Percentiles rank a stretch among this genome's conserved stretches.
Conservation (phyloP, 352 stramenopile genomes). For the Thalassiosira allenii region DNA sequence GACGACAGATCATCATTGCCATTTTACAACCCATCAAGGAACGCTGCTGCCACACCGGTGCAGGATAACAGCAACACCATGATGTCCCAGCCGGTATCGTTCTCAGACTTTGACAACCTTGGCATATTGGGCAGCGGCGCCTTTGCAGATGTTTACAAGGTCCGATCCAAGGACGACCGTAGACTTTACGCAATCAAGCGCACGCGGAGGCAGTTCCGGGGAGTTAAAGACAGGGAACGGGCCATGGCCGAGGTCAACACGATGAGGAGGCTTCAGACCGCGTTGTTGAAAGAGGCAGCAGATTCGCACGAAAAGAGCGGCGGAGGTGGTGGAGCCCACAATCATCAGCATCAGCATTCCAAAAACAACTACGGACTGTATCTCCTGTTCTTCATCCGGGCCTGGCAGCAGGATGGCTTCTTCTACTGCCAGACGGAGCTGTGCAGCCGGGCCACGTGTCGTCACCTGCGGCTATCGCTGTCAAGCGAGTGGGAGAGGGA, state of each 20-base stretch:
- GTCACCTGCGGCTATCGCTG: conserved; percentile 72
- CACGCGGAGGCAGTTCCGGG: conserved; percentile 77
- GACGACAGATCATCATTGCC: no score
- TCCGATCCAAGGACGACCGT: conserved; percentile 65
- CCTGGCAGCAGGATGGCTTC: conserved; percentile 82
- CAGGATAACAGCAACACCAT: no score
- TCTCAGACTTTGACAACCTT: conserved; percentile 78
- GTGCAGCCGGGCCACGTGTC: conserved; percentile 78
- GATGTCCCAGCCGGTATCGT: conserved; percentile 61
- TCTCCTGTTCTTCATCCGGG: conserved; percentile 79
- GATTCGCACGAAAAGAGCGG: not conserved
- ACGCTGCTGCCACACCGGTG: no score
- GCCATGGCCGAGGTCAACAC: conserved; percentile 76
- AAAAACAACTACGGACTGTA: conserved; percentile 75
- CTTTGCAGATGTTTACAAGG: conserved; percentile 84
- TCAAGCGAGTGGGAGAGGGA: conserved; percentile 62
- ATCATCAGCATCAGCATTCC: conserved; percentile 26
- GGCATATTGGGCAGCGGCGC: conserved; percentile 72
- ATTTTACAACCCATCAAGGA: no score
- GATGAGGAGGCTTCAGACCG: conserved; percentile 81
- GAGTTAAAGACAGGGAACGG: conserved; percentile 75
- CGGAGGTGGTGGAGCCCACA: conserved; percentile 5
- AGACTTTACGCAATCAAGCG: conserved; percentile 79
- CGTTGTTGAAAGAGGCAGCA: conserved; percentile 26
- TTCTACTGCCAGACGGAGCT: conserved; percentile 84